Base-by-base conservation (phyloP, 768 basidiomycete species). In the Vararia minispora region DNA sequence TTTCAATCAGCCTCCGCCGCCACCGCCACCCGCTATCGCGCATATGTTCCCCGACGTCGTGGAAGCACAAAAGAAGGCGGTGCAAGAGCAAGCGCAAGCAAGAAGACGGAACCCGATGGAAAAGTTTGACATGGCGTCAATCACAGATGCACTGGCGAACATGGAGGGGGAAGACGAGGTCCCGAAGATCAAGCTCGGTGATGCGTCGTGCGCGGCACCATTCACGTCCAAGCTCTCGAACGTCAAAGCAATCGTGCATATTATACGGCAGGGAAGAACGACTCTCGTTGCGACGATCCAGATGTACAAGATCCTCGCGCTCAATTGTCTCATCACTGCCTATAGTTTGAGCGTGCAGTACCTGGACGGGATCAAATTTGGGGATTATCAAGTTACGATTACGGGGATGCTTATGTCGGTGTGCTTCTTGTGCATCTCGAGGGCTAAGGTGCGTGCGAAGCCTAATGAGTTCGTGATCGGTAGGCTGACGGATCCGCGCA, bases 211-310 rank as follows among this genome's bases (percentile, higher is more conserved):
- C 53, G 95, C 95, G 5, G 95, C 95, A 2, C 95, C 95, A 0
- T 99, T 99, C 65, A 98, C 95, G 0, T 97, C 92, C 8, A 99
- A 99, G 58, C 62, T 99, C 38, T 84, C 85, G n/a, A 94, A 99
- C 55, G 95, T 99, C 35, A 75, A 86, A 48, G 91, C 95, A 92
- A 90, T 99, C 52, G 83, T 87, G 14, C 91, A 94, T 55, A 97
- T 99, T 57, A 95, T 99, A 49, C 79, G 95, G 14, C 95, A 98
- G 61, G 95, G 95, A 17, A 87, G 95, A 21, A 98, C 95, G 65
- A 99, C 95, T 1, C 76, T 99, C 13, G 95, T 98, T 31, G 95
- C 95, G 2, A 99, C 95, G 3, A 84, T 94, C 38, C 95, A 99
- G 63, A 99, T 99, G 95, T 99, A 97, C 76, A 95, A 97, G 67